phyloP scores from a whole-genome alignment of 2,329 filamentous ascomycete genomes.

The Fusarium torulosum region DNA sequence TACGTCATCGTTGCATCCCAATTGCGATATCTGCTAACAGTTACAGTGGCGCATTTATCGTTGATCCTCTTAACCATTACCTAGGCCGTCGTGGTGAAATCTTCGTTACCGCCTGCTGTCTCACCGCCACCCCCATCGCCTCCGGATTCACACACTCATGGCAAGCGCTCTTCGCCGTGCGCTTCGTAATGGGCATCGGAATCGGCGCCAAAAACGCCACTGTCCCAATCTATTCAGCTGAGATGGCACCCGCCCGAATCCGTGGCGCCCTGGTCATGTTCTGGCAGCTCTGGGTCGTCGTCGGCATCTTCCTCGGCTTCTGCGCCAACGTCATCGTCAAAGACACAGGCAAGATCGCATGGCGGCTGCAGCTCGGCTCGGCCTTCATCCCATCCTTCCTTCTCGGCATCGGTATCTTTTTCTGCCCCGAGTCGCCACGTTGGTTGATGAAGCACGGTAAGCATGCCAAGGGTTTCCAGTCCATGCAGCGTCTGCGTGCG shows the following conservation, averaged over 20 bases:
- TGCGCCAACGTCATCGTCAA: constrained; percentile 66
- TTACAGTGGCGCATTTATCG: constrained; percentile 42
- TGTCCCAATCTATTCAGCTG: constrained; percentile 79
- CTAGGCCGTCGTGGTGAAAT: constrained; percentile 77
- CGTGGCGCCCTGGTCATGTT: constrained; percentile 83
- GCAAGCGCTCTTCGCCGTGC: constrained; percentile 73
- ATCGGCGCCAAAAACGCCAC: constrained; percentile 74
- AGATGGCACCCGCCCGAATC: constrained; percentile 74
- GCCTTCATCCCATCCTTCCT: constrained; percentile 67
- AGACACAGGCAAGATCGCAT: constrained; percentile 64
- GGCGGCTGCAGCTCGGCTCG: constrained; percentile 73
- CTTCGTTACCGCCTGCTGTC: constrained; percentile 67
- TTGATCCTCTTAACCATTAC: constrained; percentile 71
- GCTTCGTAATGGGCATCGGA: constrained; percentile 76
- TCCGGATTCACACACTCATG: constrained; percentile 69
- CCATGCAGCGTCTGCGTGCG: constrained; percentile 62
- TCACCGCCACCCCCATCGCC: constrained; percentile 57
- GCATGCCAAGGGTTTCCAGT: constrained; percentile 68
- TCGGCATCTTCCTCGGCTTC: constrained; percentile 61
- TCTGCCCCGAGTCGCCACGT: constrained; percentile 72
- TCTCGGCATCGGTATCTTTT: constrained; percentile 67
- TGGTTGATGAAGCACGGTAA: constrained; percentile 74
- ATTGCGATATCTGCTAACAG: constrained; percentile 3
- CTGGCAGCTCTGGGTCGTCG: constrained; percentile 65
- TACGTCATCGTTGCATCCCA: constrained; percentile 55